Percentiles rank a stretch among this genome's conserved stretches.
These are phyloP conservation scores for Gracilaria vermiculophylla DNA, from an alignment of 23 red algal species.

Conservation along the genomic window DNA sequence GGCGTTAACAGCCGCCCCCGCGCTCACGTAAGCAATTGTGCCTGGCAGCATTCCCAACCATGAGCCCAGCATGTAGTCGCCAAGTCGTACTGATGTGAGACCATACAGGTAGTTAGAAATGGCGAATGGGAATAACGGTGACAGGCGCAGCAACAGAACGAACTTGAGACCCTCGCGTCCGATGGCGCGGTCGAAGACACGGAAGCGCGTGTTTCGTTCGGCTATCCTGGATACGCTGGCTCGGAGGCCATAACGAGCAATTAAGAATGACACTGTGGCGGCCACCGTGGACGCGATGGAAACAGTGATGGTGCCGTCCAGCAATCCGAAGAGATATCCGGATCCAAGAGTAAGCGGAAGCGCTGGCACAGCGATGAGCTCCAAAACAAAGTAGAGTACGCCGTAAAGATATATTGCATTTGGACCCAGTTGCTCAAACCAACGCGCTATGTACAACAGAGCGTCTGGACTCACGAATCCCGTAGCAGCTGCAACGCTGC, in stretches of 20 bases:
- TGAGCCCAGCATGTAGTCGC: constrained; percentile 66
- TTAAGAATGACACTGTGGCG: constrained; percentile 77
- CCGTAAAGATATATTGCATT: constrained; percentile 68
- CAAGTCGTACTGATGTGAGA: constrained; percentile 79
- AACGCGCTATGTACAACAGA: constrained; percentile 41
- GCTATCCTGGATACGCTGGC: constrained; percentile 54
- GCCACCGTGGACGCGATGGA: constrained; percentile 81
- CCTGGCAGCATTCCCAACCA: constrained; percentile 98
- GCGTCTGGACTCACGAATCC: constrained; percentile 18
- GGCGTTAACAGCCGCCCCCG: constrained; percentile 64
- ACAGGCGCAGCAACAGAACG: constrained; percentile 88
- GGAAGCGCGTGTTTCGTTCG: constrained; percentile 65
- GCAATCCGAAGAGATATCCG: constrained; percentile 93
- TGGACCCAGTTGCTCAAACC: constrained; percentile 76
- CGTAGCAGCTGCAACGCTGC: constrained; percentile 38
- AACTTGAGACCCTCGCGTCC: constrained; percentile 88
- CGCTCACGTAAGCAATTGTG: constrained; percentile 87
- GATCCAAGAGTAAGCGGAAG: constrained; percentile 85
- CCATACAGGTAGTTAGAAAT: constrained; percentile 97
- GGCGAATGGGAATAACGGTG: constrained; percentile 89
- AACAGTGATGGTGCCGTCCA: constrained; percentile 55
- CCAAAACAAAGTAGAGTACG: constrained; percentile 76
- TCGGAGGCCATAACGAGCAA: constrained; percentile 85
- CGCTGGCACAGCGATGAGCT: constrained; percentile 87
- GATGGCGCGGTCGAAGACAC: constrained; percentile 83